Evolutionary conservation across 345 rosid genomes (phyloP), one percentile per base, ranked within the genome.

Genomic region (Eutrema japonicum): DNA sequence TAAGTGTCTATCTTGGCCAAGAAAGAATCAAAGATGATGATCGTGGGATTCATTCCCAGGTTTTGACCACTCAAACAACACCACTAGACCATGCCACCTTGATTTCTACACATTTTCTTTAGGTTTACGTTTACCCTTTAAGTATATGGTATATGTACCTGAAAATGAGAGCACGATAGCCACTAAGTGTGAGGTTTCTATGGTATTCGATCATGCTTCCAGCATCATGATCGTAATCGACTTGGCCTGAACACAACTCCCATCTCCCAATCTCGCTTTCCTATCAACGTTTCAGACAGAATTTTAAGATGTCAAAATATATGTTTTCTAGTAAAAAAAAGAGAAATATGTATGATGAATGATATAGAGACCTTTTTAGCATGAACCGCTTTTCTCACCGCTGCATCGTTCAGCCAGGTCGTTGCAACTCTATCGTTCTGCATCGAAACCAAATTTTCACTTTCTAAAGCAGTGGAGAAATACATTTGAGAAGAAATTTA

Each of bases 201-300:
- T 94, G 98, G 79, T 40, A 82, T 57, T 69, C 74, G 55, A 94
- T 87, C 98, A 94, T 91, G 86, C 97, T 94, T 51, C 96, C 95
- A 35, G 82, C 77, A 59, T 85, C 86, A 71, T 81, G 85, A 10
- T 0, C 0, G 73, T 74, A 91, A 2, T 0, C 0, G 63, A 94
- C 56, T 22, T 81, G 73, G 81, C 38, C 63, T 0, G 96, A 75
- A 41, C 91, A 88, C 27, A 89, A 18, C 18, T 63, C 64, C 93
- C 95, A 94, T 13, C 14, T 7, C 13, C 90, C 93, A 7, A 79
- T 77, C 76, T 72, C 18, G 10, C 66, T 79, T 72, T 50, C 79
- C 96, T 93, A 43, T 57, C 4, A 26, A 71, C 40, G 43, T 63
- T 64, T 10, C 9, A 53, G 26, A 33, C 5, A 66, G 33, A 51